Evolutionary conservation across 2,329 filamentous ascomycete genomes (phyloP).

Genomic region (Geosmithia putterillii): DNA sequence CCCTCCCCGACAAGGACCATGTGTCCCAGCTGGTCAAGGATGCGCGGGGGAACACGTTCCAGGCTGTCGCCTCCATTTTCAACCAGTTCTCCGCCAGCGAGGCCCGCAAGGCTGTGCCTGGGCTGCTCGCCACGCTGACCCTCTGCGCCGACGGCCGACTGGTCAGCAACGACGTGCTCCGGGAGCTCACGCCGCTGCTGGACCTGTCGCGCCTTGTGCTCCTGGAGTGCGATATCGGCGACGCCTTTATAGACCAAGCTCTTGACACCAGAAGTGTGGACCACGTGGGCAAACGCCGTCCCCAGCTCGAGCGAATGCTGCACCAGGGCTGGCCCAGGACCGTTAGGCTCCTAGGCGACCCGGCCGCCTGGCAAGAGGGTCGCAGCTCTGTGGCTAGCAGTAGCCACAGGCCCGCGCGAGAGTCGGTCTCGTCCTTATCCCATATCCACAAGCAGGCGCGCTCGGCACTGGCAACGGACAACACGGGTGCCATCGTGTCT

Average conservation of each 20-base stretch:
- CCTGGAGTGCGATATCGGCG: slow-evolving; percentile 6
- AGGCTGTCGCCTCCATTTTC: slow-evolving; percentile 16
- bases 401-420: neutral
- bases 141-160: slow-evolving; percentile 13
- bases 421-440: neutral
- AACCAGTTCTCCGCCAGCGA: slow-evolving; percentile 13
- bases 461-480: slow-evolving; percentile 14
- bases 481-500: slow-evolving; percentile 13
- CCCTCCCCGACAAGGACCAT: slow-evolving; percentile 10
- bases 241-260: slow-evolving; percentile 7
- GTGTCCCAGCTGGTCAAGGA: neutral
- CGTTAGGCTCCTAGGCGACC: neutral
- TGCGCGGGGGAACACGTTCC: slow-evolving; percentile 2
- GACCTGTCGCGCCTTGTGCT: slow-evolving; percentile 12
- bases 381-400: neutral
- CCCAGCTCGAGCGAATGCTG: neutral
- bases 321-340: neutral
- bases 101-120: slow-evolving; percentile 13
- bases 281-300: neutral
- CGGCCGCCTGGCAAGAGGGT: neutral
- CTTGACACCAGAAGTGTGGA: neutral
- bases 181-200: slow-evolving; percentile 15
- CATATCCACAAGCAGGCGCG: slow-evolving; percentile 16
- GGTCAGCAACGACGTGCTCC: slow-evolving; percentile 4
- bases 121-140: slow-evolving; percentile 18